Evolutionary conservation across 2,329 filamentous ascomycete genomes (phyloP).

Genomic region (Zymoseptoria crescenta): DNA sequence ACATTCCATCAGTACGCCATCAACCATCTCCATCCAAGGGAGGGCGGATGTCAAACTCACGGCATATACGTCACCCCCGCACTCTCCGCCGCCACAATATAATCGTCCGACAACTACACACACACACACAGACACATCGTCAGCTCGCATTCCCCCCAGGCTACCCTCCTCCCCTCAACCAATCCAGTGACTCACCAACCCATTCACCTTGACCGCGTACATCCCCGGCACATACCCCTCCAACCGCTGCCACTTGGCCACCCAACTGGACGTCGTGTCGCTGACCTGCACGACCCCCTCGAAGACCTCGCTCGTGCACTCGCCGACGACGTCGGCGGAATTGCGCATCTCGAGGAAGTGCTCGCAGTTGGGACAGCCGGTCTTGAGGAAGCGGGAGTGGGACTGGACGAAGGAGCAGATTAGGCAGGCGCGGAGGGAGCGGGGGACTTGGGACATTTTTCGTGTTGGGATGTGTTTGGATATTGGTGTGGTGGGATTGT

Average conservation of each 20-base stretch:
- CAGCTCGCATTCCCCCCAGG: neutral
- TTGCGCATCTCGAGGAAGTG: constrained; percentile 76
- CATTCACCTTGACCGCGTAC: constrained; percentile 92
- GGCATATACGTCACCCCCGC: constrained; percentile 56
- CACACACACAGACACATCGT: constrained; percentile 15
- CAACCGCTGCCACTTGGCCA: constrained; percentile 91
- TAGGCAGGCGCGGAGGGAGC: constrained; percentile 93
- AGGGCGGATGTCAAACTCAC: constrained; percentile 33
- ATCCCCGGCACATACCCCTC: constrained; percentile 81
- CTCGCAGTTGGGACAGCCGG: constrained; percentile 96
- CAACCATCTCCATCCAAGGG: neutral
- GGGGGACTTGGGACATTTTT: constrained; percentile 47
- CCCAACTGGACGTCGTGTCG: constrained; percentile 80
- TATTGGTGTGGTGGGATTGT: too few relatives aligned
- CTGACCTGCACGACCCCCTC: constrained; percentile 83
- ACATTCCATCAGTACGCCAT: neutral
- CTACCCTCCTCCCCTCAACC: neutral
- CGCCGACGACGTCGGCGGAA: constrained; percentile 66
- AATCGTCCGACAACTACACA: constrained; percentile 48
- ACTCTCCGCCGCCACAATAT: constrained; percentile 48
- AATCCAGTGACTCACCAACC: constrained; percentile 47
- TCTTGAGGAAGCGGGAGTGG: constrained; percentile 67
- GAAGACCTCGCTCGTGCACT: constrained; percentile 93
- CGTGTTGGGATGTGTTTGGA: neutral
- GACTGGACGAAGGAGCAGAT: constrained; percentile 93